Evolutionary conservation across 164 flowering plant species (phyloP).

Genomic region (Kingdonia uniflora): DNA sequence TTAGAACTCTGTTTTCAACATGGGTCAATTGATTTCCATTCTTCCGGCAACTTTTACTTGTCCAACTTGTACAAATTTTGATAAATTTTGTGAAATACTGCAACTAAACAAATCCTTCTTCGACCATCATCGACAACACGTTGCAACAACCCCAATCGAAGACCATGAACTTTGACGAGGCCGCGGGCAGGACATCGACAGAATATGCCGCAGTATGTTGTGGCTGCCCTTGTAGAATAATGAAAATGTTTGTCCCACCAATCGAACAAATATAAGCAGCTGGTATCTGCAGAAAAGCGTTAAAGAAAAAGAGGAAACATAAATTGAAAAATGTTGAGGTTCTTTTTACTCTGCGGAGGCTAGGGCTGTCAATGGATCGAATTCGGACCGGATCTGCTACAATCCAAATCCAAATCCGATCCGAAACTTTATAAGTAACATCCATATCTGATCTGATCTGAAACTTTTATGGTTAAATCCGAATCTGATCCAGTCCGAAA

Average conservation of each 20-base stretch:
- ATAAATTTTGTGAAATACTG: too few species aligned
- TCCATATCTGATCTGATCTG: too few species aligned
- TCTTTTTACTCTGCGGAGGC: not conserved
- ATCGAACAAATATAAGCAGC: constrained; percentile 73
- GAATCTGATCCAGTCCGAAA: too few species aligned
- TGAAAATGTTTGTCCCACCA: constrained; percentile 44
- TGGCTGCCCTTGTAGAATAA: constrained; percentile 74
- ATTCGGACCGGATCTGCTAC: too few species aligned
- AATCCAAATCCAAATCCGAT: too few species aligned
- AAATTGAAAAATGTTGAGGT: constrained; percentile 23
- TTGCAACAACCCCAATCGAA: constrained; percentile 5
- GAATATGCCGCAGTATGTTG: constrained; percentile 80
- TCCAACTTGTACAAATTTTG: too few species aligned
- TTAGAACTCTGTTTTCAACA: too few species aligned
- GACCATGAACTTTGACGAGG: constrained; percentile 46
- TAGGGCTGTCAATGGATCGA: too few species aligned
- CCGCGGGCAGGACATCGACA: constrained; percentile 73
- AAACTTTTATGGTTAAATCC: too few species aligned
- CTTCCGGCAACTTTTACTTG: too few species aligned
- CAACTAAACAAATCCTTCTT: constrained; percentile 10
- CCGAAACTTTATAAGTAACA: too few species aligned
- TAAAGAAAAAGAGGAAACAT: constrained; percentile 25
- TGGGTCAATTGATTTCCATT: too few species aligned
- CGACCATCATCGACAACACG: constrained; percentile 7
- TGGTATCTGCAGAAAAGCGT: constrained; percentile 50